Base-by-base conservation (phyloP, 73 alveolate genomes). In the Effrenium voratum region DNA sequence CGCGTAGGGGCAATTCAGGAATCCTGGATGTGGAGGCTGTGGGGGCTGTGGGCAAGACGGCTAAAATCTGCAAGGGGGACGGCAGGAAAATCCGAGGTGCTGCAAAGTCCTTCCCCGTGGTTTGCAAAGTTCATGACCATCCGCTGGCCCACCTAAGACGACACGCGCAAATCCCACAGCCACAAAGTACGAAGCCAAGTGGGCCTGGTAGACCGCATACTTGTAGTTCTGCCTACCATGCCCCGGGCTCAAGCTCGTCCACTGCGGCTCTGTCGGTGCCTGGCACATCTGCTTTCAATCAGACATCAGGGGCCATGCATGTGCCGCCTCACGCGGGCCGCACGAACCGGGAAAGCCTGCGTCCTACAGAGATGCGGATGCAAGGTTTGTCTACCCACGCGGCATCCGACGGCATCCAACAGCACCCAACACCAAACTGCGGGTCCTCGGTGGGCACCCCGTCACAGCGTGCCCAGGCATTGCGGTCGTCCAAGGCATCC, bases 401-500 rank as follows among this genome's bases (percentile, higher is more conserved):
- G n/a, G n/a, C n/a, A n/a, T n/a, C n/a, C n/a, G n/a, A n/a, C n/a
- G n/a, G n/a, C n/a, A n/a, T n/a, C n/a, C n/a, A n/a, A n/a, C n/a
- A n/a, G n/a, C n/a, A n/a, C n/a, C n/a, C n/a, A n/a, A n/a, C n/a
- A n/a, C n/a, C n/a, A n/a, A n/a, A n/a, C n/a, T n/a, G n/a, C n/a
- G n/a, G n/a, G n/a, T 36, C 82, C 26, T 70, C 82, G 0, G 1
- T 32, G 47, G 28, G 49, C 49, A 70, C 47, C 49, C 82, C 82
- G 1, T 70, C 82, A n/a, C 82, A 70, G 22, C 82, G 22, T 26
- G 32, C 49, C 82, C 82, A 70, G 45, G 82, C 46, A 28, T 70
- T n/a, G 49, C 82, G 82, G 0, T 70, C 82, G n/a, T 70, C 82
- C 82, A 70, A 28, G 1, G 82, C 82, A 70, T 70, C 82, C 82